phyloP scores from a whole-genome alignment of 768 basidiomycete species.

The Dentipellis fragilis region DNA sequence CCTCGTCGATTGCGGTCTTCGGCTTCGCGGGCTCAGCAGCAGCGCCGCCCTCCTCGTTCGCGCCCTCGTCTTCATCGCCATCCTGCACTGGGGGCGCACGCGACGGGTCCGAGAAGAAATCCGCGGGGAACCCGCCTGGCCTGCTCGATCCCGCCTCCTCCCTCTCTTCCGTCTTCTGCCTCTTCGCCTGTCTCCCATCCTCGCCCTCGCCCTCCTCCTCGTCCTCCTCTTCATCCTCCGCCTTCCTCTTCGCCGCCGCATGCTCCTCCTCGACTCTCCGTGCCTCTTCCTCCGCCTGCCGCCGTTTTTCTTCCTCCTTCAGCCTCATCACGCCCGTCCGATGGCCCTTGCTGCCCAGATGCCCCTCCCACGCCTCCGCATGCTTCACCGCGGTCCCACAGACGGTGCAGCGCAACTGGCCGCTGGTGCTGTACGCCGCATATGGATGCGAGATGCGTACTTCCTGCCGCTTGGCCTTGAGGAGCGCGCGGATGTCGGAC shows the following conservation, averaged over 20 bases:
- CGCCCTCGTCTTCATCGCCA: constrained; percentile 30
- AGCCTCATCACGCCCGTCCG: constrained; percentile 53
- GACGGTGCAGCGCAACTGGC: constrained; percentile 60
- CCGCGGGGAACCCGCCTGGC: constrained; percentile 38
- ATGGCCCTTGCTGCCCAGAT: constrained; percentile 73
- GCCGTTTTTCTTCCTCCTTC: constrained; percentile 40
- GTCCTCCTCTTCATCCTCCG: constrained; percentile 26
- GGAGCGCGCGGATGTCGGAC: constrained; percentile 74
- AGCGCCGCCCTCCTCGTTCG: constrained; percentile 8
- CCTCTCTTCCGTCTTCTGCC: constrained; percentile 22
- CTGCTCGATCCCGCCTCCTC: constrained; percentile 5
- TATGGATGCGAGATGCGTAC: constrained; percentile 62
- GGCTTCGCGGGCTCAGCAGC: constrained; percentile 15
- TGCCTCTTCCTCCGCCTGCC: constrained; percentile 25
- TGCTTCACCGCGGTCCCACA: constrained; percentile 62
- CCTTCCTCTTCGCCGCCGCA: constrained; percentile 20
- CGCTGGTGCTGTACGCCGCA: constrained; percentile 54
- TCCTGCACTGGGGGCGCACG: constrained; percentile 31
- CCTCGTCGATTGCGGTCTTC: constrained; percentile 43
- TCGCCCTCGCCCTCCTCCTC: constrained; percentile 14
- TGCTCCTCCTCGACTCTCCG: constrained; percentile 19
- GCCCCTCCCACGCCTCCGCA: constrained; percentile 80
- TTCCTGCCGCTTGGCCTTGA: constrained; percentile 78
- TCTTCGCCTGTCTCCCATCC: constrained; percentile 21
- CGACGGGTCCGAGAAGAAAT: constrained; percentile 78